A percentile compares a stretch with the other conserved stretches of the same genome.
phyloP scores from a whole-genome alignment of 495 filamentous ascomycete genomes.

The Annulohypoxylon moriforme region DNA sequence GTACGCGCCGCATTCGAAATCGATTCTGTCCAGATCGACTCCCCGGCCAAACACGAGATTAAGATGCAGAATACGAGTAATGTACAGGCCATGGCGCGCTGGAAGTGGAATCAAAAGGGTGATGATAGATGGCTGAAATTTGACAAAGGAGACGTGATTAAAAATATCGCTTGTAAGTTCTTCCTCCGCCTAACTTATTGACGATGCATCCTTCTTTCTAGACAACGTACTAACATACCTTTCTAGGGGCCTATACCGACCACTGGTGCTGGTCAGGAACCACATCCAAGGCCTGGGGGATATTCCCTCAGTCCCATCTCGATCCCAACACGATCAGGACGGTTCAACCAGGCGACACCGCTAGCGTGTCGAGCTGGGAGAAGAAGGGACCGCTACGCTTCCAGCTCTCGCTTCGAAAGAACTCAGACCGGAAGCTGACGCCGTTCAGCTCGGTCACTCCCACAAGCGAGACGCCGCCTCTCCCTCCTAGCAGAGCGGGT shows the following conservation, averaged over 20 bases:
- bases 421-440: slow-evolving; percentile 34
- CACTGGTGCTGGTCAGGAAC: slow-evolving; percentile 65
- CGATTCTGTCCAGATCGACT: slow-evolving; percentile 53
- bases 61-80: slow-evolving; percentile 52
- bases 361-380: slow-evolving; percentile 49
- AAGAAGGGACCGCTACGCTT: slow-evolving; percentile 45
- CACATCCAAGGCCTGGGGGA: slow-evolving; percentile 57
- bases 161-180: slow-evolving; percentile 59
- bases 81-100: slow-evolving; percentile 54
- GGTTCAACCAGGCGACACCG: slow-evolving; percentile 37
- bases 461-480: slow-evolving; percentile 25
- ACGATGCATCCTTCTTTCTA: no score
- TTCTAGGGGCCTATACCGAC: slow-evolving; percentile 49
- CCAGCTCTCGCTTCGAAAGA: slow-evolving; percentile 49
- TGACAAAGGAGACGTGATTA: slow-evolving; percentile 59
- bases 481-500: slow-evolving; percentile 38
- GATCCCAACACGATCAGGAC: slow-evolving; percentile 50
- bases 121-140: slow-evolving; percentile 60
- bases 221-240: not conserved
- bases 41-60: slow-evolving; percentile 51
- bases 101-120: slow-evolving; percentile 59
- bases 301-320: slow-evolving; percentile 59
- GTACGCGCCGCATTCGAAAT: slow-evolving; percentile 54
- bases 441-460: slow-evolving; percentile 32
- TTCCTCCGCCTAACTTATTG: not conserved